These are phyloP conservation scores for Daedaleopsis nitida DNA, from an alignment of 768 basidiomycete species.

Conservation along the genomic window DNA sequence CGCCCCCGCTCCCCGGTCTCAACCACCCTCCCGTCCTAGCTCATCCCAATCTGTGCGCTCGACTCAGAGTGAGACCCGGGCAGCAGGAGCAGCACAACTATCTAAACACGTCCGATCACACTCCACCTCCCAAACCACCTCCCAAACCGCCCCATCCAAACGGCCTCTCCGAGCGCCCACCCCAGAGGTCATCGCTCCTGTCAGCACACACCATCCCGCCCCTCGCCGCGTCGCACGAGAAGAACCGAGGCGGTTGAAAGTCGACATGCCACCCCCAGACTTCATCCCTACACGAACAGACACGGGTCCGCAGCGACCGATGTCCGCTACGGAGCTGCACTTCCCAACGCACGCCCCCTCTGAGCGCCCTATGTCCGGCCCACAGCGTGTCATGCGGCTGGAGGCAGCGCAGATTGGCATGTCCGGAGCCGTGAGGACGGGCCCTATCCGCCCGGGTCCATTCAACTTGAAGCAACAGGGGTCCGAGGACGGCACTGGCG, in stretches of 20 bases:
- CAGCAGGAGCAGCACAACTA: neutral
- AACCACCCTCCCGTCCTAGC: constrained; percentile 29
- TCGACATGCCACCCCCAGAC: constrained; percentile 25
- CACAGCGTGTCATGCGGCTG: constrained; percentile 8
- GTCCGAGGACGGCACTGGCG: constrained; percentile 3
- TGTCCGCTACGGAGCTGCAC: constrained; percentile 14
- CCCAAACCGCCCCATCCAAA: neutral
- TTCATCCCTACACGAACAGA: constrained; percentile 16
- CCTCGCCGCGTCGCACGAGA: constrained; percentile 12
- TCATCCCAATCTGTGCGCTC: constrained; percentile 28
- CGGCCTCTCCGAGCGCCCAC: constrained; percentile 8
- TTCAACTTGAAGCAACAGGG: neutral
- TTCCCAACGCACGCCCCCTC: constrained; percentile 6
- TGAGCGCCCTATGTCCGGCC: constrained; percentile 3
- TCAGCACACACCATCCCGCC: neutral
- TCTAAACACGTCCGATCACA: constrained; percentile 11
- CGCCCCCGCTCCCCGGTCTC: constrained; percentile 22
- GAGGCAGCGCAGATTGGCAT: neutral
- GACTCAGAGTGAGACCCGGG: constrained; percentile 1
- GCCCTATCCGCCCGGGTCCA: constrained; percentile 10
- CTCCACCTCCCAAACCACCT: constrained; percentile 9
- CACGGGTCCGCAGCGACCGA: constrained; percentile 10
- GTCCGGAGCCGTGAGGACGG: constrained; percentile 6
- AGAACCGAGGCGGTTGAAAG: constrained; percentile 9
- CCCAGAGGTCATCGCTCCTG: neutral